These are phyloP conservation scores for Ustilago trichophora DNA, from an alignment of 1,284 basidiomycete species.

Conservation along the genomic window DNA sequence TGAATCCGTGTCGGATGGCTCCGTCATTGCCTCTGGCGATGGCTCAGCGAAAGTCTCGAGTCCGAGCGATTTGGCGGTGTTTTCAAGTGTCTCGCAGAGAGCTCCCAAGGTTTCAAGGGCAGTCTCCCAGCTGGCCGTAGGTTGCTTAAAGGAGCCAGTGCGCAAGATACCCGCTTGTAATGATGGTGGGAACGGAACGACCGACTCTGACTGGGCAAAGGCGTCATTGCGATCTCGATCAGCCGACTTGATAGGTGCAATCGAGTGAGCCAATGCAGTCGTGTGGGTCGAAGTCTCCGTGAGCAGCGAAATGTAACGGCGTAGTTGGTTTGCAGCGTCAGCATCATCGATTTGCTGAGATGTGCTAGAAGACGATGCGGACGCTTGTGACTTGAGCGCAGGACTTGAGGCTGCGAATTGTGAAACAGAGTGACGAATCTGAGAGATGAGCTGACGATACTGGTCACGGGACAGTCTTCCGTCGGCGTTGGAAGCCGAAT, in stretches of 20 bases:
- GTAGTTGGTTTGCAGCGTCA: constrained; percentile 21
- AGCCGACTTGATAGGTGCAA: constrained; percentile 30
- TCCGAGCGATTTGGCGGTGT: constrained; percentile 23
- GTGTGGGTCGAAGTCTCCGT: constrained; percentile 42
- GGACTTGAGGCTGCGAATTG: constrained; percentile 34
- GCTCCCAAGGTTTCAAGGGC: constrained; percentile 22
- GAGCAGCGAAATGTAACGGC: constrained; percentile 38
- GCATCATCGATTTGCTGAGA: constrained; percentile 7
- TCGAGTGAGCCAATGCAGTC: constrained; percentile 33
- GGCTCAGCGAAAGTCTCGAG: constrained; percentile 44
- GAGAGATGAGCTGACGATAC: constrained; percentile 37
- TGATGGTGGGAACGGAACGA: constrained; percentile 5
- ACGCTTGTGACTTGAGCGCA: constrained; percentile 15
- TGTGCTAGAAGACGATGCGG: background rate
- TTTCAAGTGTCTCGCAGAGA: constrained; percentile 33
- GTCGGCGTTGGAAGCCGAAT: constrained; percentile 9
- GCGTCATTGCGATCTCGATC: background rate
- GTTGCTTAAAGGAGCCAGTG: background rate
- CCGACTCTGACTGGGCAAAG: background rate
- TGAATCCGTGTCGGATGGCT: background rate
- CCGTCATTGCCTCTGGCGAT: constrained; percentile 9
- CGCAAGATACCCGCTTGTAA: constrained; percentile 20
- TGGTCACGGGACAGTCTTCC: constrained; percentile 34
- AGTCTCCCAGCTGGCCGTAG: background rate
- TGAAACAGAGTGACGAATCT: constrained; percentile 36